phyloP scores from a whole-genome alignment of 805 yeast genomes.

The Tetrapisispora pingtungensis region DNA sequence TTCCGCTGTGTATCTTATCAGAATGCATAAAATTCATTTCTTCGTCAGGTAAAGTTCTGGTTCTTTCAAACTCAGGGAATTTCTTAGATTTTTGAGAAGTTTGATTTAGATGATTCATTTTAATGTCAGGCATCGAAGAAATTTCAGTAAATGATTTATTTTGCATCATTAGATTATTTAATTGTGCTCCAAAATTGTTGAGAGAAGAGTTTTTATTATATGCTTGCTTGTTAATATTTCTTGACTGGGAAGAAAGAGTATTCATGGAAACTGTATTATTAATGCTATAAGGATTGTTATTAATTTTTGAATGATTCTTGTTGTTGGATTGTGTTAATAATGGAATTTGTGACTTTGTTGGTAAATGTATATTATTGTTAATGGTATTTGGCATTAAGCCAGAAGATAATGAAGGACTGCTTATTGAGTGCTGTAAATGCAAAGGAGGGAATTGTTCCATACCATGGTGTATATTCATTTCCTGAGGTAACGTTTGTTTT shows the following conservation, averaged over 20 bases:
- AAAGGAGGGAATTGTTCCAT: not conserved
- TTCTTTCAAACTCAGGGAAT: not conserved
- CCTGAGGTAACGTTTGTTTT: slow-evolving; percentile 1
- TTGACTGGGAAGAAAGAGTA: not conserved
- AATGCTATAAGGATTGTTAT: not conserved
- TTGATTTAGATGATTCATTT: not conserved
- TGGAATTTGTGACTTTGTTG: not conserved
- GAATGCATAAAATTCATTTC: not conserved
- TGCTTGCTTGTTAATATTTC: not conserved
- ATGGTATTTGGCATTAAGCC: not conserved
- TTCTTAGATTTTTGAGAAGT: no score
- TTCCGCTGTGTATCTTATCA: slow-evolving; percentile 1
- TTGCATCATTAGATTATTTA: not conserved
- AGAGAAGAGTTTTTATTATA: not conserved
- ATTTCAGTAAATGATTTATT: not conserved
- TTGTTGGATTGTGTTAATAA: not conserved
- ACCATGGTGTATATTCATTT: not conserved
- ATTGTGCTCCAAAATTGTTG: not conserved
- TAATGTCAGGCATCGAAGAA: not conserved
- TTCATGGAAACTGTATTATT: not conserved
- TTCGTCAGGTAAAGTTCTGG: not conserved
- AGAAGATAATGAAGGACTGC: not conserved
- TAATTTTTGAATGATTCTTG: not conserved
- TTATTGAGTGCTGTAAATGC: slow-evolving; percentile 3
- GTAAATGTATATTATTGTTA: not conserved